Conservation (phyloP, 768 basidiomycete species). For the Imleria badia region DNA sequence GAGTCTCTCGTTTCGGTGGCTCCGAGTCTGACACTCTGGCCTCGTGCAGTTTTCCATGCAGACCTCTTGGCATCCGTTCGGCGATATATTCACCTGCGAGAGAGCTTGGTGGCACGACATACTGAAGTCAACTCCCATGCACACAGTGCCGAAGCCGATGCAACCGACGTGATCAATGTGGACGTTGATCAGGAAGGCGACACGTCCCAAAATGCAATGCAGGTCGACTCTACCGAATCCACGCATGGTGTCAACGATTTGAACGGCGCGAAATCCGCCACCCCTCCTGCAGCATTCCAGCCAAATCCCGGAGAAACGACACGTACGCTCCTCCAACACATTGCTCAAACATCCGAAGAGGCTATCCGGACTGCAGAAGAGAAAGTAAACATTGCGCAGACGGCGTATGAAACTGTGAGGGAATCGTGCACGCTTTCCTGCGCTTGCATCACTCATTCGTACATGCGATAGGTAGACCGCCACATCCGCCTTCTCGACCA, state of each 20-base stretch:
- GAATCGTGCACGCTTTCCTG: neutral
- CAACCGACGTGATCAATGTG: neutral
- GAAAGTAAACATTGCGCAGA: conserved; percentile 72
- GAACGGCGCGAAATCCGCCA: neutral
- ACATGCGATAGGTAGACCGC: conserved; percentile 60
- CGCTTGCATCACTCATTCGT: neutral
- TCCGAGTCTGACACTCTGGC: conserved; percentile 5
- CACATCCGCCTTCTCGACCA: conserved; percentile 79
- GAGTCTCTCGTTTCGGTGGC: neutral
- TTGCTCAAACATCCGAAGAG: conserved; percentile 62
- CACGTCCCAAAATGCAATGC: neutral
- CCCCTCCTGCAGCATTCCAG: neutral
- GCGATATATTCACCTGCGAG: conserved; percentile 45
- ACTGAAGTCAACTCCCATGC: neutral
- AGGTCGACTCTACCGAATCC: conserved; percentile 4
- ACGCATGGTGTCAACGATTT: neutral
- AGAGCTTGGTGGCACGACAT: conserved; percentile 21
- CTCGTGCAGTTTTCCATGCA: conserved; percentile 37
- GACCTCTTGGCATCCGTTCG: conserved; percentile 46
- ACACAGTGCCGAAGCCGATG: neutral
- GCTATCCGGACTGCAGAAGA: conserved; percentile 66
- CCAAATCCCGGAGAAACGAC: conserved; percentile 37
- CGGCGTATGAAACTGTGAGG: conserved; percentile 68
- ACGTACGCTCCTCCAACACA: conserved; percentile 52
- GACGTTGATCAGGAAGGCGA: neutral